Evolutionary conservation across 2,329 filamentous ascomycete genomes (phyloP).

Genomic region (Exophiala xenobiotica): DNA sequence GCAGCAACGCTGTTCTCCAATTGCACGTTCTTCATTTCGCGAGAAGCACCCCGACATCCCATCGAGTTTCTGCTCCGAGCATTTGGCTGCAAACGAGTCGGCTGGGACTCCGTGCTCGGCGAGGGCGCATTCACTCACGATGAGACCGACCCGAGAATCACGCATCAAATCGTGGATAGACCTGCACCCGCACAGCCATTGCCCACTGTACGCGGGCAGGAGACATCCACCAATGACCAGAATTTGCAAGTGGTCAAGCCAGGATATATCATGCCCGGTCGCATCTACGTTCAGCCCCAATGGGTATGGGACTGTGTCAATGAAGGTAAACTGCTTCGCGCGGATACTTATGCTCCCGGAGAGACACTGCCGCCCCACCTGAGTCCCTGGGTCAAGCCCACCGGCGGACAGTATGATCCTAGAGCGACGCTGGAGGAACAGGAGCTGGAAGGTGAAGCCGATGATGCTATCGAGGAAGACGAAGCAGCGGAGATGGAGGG

Average conservation of each 20-base stretch:
- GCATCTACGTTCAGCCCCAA: conserved; percentile 92
- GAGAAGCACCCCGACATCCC: conserved; percentile 85
- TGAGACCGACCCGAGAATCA: conserved; percentile 84
- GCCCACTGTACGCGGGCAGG: conserved; percentile 34
- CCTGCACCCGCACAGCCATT: conserved; percentile 58
- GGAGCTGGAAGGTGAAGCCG: conserved; percentile 81
- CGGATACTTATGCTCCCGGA: conserved; percentile 86
- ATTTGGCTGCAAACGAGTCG: conserved; percentile 93
- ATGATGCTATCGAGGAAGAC: conserved; percentile 54
- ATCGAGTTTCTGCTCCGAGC: conserved; percentile 90
- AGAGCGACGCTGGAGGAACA: conserved; percentile 82
- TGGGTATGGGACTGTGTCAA: conserved; percentile 99
- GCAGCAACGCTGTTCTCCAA: conserved; percentile 78
- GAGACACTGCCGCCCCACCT: conserved; percentile 88
- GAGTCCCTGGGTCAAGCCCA: conserved; percentile 89
- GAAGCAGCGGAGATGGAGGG: conserved; percentile 43
- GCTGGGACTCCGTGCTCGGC: conserved; percentile 88
- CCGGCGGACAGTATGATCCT: conserved; percentile 87
- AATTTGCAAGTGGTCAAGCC: conserved; percentile 39
- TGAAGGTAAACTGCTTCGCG: conserved; percentile 79
- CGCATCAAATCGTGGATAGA: conserved; percentile 93
- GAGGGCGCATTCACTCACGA: conserved; percentile 90
- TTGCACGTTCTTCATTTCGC: conserved; percentile 88
- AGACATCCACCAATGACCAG: conserved; percentile 24
- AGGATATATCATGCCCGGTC: conserved; percentile 79